Evolutionary conservation across 306 rosid genomes (phyloP), one percentile per base, ranked within the genome.

Genomic region (Quercus variabilis): DNA sequence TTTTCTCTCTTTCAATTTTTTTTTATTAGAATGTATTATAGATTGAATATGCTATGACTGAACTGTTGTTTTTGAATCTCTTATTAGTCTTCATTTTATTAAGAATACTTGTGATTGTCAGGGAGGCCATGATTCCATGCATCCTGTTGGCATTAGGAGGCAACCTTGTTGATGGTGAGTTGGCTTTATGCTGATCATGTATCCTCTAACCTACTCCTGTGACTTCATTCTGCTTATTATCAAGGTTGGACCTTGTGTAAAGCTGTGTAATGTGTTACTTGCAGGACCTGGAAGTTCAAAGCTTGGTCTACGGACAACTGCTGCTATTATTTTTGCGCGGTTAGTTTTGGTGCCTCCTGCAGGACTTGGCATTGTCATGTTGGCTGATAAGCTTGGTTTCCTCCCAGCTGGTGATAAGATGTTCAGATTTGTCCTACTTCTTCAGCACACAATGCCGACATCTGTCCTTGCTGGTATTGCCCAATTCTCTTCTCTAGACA

Each of bases 61-160:
- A 8, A 57, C 52, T 19, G 28, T 56, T 49, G 43, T 31, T 43
- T 26, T 38, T 33, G 2, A 35, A 35, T 68, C 18, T 52, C 59
- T 15, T 76, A 56, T 19, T 76, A 56, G 59, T 23, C 60, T 83
- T 15, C 19, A 35, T 10, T 33, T 33, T 68, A 68, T 68, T 35
- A 72, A 90, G 58, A 77, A 57, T 79, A 62, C 35, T 76, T 84
- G 57, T 84, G 73, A 12, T 91, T 81, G 49, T 84, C 93, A 96
- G 99, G 93, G 98, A 88, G 79, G 99, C 99, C 67, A 96, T 96
- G 99, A 92, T 96, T 87, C 99, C 99, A 10, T 96, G 98, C 92
- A 96, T 96, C 85, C 89, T 96, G 74, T 83, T 96, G 90, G 99
- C 99, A 46, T 80, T 96, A 76, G 99, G 99, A 76, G 98, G 99